phyloP scores from a whole-genome alignment of 2,329 filamentous ascomycete genomes.

The Colletotrichum zoysiae region DNA sequence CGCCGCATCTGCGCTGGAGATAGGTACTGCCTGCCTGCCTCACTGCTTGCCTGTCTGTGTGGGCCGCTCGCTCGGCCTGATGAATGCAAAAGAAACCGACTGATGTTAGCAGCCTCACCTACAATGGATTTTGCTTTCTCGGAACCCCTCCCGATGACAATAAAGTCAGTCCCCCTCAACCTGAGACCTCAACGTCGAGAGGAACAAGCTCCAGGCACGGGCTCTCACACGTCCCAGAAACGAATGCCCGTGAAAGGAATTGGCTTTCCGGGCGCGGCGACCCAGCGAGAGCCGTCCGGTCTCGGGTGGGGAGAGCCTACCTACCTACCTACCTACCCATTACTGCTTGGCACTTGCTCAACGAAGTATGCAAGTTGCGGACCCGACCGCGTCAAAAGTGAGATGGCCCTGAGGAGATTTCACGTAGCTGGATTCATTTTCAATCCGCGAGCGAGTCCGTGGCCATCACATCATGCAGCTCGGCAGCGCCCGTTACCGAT shows the following conservation, averaged over 20 bases:
- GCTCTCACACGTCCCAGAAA: background rate
- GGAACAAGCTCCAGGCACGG: slow-evolving; percentile 5
- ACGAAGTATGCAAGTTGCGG: background rate
- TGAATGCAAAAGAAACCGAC: background rate
- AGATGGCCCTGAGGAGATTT: background rate
- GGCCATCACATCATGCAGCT: background rate
- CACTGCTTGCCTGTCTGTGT: background rate
- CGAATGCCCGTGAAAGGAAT: slow-evolving; percentile 1
- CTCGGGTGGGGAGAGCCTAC: background rate
- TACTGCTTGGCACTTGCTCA: background rate
- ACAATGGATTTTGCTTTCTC: background rate
- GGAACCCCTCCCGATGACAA: background rate
- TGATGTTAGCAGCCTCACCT: background rate
- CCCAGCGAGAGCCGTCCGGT: background rate
- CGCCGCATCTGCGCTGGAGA: background rate
- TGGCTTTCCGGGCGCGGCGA: background rate
- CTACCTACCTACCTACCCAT: no score
- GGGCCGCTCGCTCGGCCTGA: background rate
- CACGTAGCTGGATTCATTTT: background rate
- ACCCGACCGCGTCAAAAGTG: no score
- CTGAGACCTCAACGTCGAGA: background rate
- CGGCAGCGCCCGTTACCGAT: background rate
- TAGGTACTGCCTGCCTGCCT: background rate
- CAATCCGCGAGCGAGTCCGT: background rate
- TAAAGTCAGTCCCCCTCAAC: background rate